Evolutionary conservation across 495 filamentous ascomycete genomes (phyloP).

Genomic region (Eremomyces bilateralis): DNA sequence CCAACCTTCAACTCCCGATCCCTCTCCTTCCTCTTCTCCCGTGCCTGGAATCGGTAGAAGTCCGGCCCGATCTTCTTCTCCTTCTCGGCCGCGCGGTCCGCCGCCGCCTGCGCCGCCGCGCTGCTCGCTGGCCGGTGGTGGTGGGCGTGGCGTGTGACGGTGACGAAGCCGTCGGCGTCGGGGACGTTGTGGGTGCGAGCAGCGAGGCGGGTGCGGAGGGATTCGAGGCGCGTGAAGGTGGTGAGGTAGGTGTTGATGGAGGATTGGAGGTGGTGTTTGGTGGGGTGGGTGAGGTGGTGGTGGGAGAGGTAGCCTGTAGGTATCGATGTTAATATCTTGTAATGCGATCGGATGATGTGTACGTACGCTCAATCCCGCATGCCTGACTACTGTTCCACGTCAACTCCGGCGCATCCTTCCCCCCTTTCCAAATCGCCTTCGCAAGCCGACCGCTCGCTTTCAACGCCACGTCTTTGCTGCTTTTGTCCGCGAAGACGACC

Average conservation of each 20-base stretch:
- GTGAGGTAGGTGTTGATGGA: slow-evolving; percentile 68
- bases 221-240: slow-evolving; percentile 42
- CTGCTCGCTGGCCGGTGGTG: too few species aligned
- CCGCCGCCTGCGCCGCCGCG: slow-evolving; percentile 52
- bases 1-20: slow-evolving; percentile 42
- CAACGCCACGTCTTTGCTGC: slow-evolving; percentile 46
- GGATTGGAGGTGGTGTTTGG: slow-evolving; percentile 35
- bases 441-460: slow-evolving; percentile 54
- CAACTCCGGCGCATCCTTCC: slow-evolving; percentile 29
- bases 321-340: not conserved
- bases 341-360: not conserved
- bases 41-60: slow-evolving; percentile 86
- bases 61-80: slow-evolving; percentile 48
- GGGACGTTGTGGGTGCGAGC: slow-evolving; percentile 48
- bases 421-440: slow-evolving; percentile 34
- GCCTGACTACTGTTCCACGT: slow-evolving; percentile 15
- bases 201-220: slow-evolving; percentile 37
- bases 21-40: slow-evolving; percentile 71
- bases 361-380: not conserved
- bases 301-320: slow-evolving; percentile 35
- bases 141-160: slow-evolving; percentile 60
- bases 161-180: slow-evolving; percentile 90
- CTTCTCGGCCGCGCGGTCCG: slow-evolving; percentile 45
- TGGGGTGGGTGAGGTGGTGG: slow-evolving; percentile 47
- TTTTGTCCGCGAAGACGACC: slow-evolving; percentile 61